A percentile compares a stretch with the other conserved stretches of the same genome.
These are phyloP conservation scores for Hawksworthiomyces lignivorus DNA, from an alignment of 2,329 filamentous ascomycete species.

Conservation along the genomic window DNA sequence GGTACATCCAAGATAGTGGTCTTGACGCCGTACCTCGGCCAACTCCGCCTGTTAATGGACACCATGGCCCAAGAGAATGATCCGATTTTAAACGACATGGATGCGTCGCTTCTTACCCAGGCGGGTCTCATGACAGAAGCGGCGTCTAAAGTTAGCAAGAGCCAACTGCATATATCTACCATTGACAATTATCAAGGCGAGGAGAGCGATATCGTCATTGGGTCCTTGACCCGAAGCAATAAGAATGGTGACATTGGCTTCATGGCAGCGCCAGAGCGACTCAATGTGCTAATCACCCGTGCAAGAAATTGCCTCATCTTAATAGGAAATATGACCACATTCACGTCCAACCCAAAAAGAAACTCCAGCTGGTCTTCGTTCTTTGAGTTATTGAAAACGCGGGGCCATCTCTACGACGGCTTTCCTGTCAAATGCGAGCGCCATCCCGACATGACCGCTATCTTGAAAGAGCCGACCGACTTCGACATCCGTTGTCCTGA, in stretches of 20 bases:
- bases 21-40: constrained; percentile 65
- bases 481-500: constrained; percentile 59
- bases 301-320: constrained; percentile 60
- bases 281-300: constrained; percentile 64
- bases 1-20: constrained; percentile 57
- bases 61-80: constrained; percentile 50
- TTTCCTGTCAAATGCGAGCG: constrained; percentile 53
- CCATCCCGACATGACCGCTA: constrained; percentile 41
- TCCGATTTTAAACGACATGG: constrained; percentile 60
- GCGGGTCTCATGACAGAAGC: constrained; percentile 54
- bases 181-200: constrained; percentile 71
- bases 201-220: constrained; percentile 65
- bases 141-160: constrained; percentile 16
- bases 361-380: constrained; percentile 49
- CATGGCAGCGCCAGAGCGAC: constrained; percentile 54
- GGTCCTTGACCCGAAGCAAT: constrained; percentile 62
- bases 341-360: constrained; percentile 51
- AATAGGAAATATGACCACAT: constrained; percentile 62
- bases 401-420: constrained; percentile 49
- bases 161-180: constrained; percentile 4
- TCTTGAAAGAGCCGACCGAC: constrained; percentile 43
- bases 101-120: constrained; percentile 52
- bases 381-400: constrained; percentile 45
- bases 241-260: constrained; percentile 59
- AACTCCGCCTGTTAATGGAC: constrained; percentile 50